These are phyloP conservation scores for Udeniomyces megalosporus DNA, from an alignment of 768 basidiomycete genomes.

Conservation along the genomic window DNA sequence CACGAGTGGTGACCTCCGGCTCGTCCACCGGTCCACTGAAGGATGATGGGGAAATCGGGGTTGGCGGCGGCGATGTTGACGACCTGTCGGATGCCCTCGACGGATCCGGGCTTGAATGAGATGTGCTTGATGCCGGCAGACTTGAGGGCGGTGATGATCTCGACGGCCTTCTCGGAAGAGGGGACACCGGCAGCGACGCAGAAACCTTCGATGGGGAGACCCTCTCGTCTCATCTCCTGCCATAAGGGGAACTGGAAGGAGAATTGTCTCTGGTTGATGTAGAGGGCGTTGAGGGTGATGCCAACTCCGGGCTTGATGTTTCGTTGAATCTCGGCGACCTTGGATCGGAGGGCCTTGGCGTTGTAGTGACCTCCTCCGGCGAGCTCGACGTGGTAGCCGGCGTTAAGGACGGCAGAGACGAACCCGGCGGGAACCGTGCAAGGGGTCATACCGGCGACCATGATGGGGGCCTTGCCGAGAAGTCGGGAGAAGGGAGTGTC, in stretches of 20 bases:
- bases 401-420: conserved; percentile 77
- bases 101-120: conserved; percentile 93
- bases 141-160: conserved; percentile 75
- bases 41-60: conserved; percentile 88
- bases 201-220: conserved; percentile 93
- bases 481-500: conserved; percentile 95
- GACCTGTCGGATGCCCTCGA: conserved; percentile 94
- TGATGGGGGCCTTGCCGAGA: conserved; percentile 89
- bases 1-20: conserved; percentile 97
- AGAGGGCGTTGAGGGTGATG: conserved; percentile 82
- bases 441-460: conserved; percentile 99
- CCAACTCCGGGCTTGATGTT: conserved; percentile 76
- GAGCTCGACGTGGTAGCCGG: conserved; percentile 90
- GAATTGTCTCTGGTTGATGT: conserved; percentile 97
- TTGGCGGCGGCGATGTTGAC: conserved; percentile 87
- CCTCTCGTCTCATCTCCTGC: conserved; percentile 94
- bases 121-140: conserved; percentile 84
- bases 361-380: conserved; percentile 98
- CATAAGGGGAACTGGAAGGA: conserved; percentile 92
- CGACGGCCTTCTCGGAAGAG: conserved; percentile 86
- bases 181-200: conserved; percentile 97
- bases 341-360: conserved; percentile 65
- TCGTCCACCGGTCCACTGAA: conserved; percentile 98
- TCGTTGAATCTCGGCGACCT: conserved; percentile 80
- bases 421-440: conserved; percentile 91